A percentile compares a stretch with the other conserved stretches of the same genome.
Evolutionary conservation across 2,329 filamentous ascomycete genomes (phyloP).

Genomic region (Colletotrichum costaricense): DNA sequence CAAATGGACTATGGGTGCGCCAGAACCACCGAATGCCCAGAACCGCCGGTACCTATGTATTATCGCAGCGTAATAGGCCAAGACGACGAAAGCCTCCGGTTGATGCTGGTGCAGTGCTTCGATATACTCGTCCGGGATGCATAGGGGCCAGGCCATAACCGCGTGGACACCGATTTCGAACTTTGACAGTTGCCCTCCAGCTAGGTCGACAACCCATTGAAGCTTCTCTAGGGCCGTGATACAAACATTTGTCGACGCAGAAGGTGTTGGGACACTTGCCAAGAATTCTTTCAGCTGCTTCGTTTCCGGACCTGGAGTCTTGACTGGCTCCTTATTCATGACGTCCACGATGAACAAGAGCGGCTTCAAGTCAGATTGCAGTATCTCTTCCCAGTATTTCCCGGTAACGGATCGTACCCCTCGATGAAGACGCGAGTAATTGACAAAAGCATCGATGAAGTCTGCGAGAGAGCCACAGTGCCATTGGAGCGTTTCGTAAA

Average conservation of each 20-base stretch:
- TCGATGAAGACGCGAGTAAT: conserved; percentile 45
- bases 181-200: not conserved
- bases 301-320: conserved; percentile 6
- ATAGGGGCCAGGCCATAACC: conserved; percentile 49
- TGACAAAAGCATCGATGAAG: conserved; percentile 43
- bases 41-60: conserved; percentile 47
- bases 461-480: conserved; percentile 42
- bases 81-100: conserved; percentile 52
- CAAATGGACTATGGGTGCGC: conserved; percentile 44
- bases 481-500: conserved; percentile 48
- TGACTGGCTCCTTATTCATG: not conserved
- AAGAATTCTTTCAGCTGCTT: not conserved
- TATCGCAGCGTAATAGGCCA: conserved; percentile 56
- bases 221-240: conserved; percentile 20
- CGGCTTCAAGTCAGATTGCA: conserved; percentile 39
- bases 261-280: not conserved
- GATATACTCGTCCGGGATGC: conserved; percentile 47
- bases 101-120: conserved; percentile 46
- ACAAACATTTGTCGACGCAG: conserved; percentile 26
- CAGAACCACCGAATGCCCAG: conserved; percentile 49
- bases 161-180: conserved; percentile 32
- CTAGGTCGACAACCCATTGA: conserved; percentile 36
- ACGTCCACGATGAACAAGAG: conserved; percentile 35
- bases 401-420: conserved; percentile 41
- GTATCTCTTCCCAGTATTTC: conserved; percentile 36